Conservation (phyloP, 345 rosid species). For the Eucalyptus polyanthemos region DNA sequence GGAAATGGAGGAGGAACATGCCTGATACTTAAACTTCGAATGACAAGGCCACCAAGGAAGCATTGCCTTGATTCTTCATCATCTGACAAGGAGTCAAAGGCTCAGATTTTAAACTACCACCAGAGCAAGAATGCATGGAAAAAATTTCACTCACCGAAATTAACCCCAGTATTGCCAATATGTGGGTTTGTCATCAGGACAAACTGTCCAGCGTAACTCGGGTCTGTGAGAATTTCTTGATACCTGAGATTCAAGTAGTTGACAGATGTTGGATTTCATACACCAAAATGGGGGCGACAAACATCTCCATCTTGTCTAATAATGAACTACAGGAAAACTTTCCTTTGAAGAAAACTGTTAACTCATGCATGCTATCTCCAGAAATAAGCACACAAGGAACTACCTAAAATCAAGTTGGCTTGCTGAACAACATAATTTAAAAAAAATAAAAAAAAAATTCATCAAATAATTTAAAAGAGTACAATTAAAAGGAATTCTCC, state of each 20-base stretch:
- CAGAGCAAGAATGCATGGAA: background rate
- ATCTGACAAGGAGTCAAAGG: conserved; percentile 19
- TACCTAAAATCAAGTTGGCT: background rate
- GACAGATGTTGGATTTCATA: background rate
- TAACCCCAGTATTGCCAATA: conserved; percentile 95
- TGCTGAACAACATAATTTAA: background rate
- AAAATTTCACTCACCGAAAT: conserved; percentile 43
- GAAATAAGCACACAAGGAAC: background rate
- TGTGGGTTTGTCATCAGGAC: conserved; percentile 98
- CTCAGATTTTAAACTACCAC: background rate
- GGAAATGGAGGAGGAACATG: background rate
- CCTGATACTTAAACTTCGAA: conserved; percentile 79
- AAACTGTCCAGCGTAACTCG: conserved; percentile 96
- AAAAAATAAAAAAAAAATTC: background rate
- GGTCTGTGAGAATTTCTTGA: conserved; percentile 97
- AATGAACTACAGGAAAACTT: background rate
- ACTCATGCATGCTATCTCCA: background rate
- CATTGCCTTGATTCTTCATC: conserved; percentile 89
- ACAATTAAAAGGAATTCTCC: background rate
- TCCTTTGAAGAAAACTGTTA: background rate
- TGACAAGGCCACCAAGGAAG: conserved; percentile 87
- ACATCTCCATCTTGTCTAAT: background rate
- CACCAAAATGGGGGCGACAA: background rate
- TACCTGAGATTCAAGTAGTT: conserved; percentile 36
- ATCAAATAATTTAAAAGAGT: background rate